Percentiles rank a stretch among this genome's conserved stretches.
These are phyloP conservation scores for Periconia macrospinosa DNA, from an alignment of 2,329 filamentous ascomycete species.

Conservation along the genomic window DNA sequence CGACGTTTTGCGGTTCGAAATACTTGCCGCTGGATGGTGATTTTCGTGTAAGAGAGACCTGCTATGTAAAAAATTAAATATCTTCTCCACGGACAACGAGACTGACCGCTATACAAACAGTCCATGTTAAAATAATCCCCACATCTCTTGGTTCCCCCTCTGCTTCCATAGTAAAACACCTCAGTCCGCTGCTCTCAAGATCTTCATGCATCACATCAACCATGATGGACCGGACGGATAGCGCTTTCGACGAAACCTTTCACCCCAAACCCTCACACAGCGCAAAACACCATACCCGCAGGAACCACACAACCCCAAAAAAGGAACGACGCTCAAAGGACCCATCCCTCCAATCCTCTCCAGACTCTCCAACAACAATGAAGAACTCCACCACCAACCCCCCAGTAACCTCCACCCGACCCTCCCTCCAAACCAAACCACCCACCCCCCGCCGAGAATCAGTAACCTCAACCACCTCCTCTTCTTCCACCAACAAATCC, in stretches of 20 bases:
- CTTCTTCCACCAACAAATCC: slow-evolving; percentile 28
- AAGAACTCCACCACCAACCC: slow-evolving; percentile 14
- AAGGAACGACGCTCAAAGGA: slow-evolving; percentile 20
- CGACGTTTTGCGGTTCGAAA: slow-evolving; percentile 4
- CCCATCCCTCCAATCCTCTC: slow-evolving; percentile 4
- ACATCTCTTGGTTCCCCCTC: background rate
- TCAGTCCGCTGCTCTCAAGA: background rate
- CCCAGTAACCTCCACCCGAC: slow-evolving; percentile 29
- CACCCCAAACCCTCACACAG: slow-evolving; percentile 16
- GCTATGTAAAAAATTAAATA: too few species aligned
- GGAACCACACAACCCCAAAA: slow-evolving; percentile 28
- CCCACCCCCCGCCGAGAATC: slow-evolving; percentile 6
- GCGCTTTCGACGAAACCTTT: slow-evolving; percentile 33
- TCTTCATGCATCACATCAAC: slow-evolving; percentile 18
- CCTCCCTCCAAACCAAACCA: slow-evolving; percentile 7
- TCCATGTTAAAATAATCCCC: background rate
- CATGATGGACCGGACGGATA: slow-evolving; percentile 39
- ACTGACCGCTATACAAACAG: background rate
- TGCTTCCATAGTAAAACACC: background rate
- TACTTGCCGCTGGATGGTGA: background rate
- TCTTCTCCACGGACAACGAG: too few species aligned
- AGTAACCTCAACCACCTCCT: slow-evolving; percentile 25
- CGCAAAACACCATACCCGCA: slow-evolving; percentile 14
- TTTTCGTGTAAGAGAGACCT: too few species aligned
- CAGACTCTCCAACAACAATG: slow-evolving; percentile 7